Conservation (phyloP, 2,329 filamentous ascomycete genomes). For the Scedosporium boydii region DNA sequence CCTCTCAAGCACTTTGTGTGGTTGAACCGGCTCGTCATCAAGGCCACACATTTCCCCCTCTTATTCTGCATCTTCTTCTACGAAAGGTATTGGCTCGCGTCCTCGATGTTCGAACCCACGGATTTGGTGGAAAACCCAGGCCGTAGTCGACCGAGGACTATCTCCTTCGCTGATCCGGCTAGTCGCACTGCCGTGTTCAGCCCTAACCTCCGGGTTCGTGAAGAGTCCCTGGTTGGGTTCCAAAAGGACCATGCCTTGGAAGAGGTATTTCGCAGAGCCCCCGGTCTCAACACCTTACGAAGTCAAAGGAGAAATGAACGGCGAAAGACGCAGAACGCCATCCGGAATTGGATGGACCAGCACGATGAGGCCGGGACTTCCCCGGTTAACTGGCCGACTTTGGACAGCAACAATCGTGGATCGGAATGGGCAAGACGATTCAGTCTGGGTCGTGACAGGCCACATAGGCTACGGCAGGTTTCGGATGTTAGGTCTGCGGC, state of each 20-base stretch:
- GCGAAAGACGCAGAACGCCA: slow-evolving; percentile 68
- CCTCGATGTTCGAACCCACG: slow-evolving; percentile 69
- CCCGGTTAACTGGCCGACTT: slow-evolving; percentile 38
- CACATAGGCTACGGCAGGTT: slow-evolving; percentile 36
- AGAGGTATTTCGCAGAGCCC: slow-evolving; percentile 75
- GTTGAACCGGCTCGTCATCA: slow-evolving; percentile 85
- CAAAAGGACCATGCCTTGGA: slow-evolving; percentile 86
- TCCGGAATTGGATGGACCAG: slow-evolving; percentile 84
- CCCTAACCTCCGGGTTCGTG: slow-evolving; percentile 60
- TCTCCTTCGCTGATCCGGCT: slow-evolving; percentile 49
- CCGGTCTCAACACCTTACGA: slow-evolving; percentile 51
- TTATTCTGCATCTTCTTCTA: slow-evolving; percentile 81
- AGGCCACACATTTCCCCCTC: slow-evolving; percentile 79
- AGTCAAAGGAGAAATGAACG: slow-evolving; percentile 54
- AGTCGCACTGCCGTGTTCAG: slow-evolving; percentile 59
- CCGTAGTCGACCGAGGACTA: slow-evolving; percentile 35
- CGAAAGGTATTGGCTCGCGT: slow-evolving; percentile 69
- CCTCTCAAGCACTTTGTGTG: slow-evolving; percentile 73
- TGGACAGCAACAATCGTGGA: slow-evolving; percentile 29
- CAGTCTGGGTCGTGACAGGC: slow-evolving; percentile 39
- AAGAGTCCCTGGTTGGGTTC: slow-evolving; percentile 80
- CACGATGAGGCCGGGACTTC: slow-evolving; percentile 42
- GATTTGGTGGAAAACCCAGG: slow-evolving; percentile 71
- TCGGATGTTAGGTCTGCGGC: slow-evolving; percentile 51
- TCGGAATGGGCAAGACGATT: slow-evolving; percentile 42